Conservation (phyloP, 116 monocot species). For the Dioscorea cayenensis region DNA sequence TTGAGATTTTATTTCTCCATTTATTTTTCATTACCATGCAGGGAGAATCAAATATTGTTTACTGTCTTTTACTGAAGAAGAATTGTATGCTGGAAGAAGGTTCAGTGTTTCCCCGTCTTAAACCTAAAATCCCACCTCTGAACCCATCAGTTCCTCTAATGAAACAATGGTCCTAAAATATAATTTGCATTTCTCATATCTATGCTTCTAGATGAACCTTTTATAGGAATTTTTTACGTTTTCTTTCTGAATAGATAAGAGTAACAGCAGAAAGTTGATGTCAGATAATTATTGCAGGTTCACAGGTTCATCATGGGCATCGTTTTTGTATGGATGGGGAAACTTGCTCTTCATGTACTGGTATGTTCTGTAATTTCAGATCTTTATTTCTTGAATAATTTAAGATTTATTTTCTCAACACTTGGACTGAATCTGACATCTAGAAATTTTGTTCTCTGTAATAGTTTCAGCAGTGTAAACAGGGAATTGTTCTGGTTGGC, state of each 20-base stretch:
- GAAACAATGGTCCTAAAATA: too few species aligned
- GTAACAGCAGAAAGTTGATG: not conserved
- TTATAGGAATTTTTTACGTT: not conserved
- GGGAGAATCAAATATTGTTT: not conserved
- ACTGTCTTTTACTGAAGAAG: not conserved
- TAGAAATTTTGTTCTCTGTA: not conserved
- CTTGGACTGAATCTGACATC: not conserved
- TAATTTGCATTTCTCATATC: not conserved
- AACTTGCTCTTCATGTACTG: slow-evolving; percentile 75
- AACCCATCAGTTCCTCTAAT: too few species aligned
- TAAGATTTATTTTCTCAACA: too few species aligned
- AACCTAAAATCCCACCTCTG: too few species aligned
- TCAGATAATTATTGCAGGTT: slow-evolving; percentile 38
- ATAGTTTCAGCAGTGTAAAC: slow-evolving; percentile 52
- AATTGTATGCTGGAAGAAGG: not conserved
- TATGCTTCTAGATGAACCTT: not conserved
- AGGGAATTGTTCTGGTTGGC: slow-evolving; percentile 51
- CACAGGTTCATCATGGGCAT: slow-evolving; percentile 82
- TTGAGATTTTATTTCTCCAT: slow-evolving; percentile 4
- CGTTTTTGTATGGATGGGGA: slow-evolving; percentile 78
- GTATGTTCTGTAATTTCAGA: slow-evolving; percentile 19
- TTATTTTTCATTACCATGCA: slow-evolving; percentile 7
- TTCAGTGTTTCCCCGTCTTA: too few species aligned
- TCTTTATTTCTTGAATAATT: not conserved
- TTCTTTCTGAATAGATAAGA: not conserved